Evolutionary conservation across 805 yeast genomes (phyloP).

Genomic region (Barnettozyma sp.): DNA sequence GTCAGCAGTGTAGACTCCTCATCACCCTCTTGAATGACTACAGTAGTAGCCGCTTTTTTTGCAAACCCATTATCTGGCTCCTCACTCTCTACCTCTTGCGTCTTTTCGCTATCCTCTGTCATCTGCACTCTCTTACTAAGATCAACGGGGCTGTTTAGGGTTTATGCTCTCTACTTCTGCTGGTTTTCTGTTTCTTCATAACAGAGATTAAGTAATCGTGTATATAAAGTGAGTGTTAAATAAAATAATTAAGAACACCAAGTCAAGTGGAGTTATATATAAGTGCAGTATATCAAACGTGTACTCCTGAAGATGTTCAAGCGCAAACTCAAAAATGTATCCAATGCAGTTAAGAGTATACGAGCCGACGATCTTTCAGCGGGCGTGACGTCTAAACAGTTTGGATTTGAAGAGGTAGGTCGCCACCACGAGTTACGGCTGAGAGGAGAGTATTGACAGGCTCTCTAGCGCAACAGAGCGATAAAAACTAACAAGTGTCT

Average conservation of each 20-base stretch:
- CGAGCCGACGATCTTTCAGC: conserved; percentile 25
- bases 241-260: too few relatives aligned
- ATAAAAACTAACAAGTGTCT: too few relatives aligned
- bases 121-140: too few relatives aligned
- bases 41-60: conserved; percentile 15
- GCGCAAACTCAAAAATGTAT: conserved; percentile 26
- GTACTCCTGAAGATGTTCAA: conserved; percentile 32
- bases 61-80: background rate
- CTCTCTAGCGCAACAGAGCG: too few relatives aligned
- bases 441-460: too few relatives aligned
- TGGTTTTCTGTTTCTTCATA: too few relatives aligned
- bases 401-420: conserved; percentile 29
- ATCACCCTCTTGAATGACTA: conserved; percentile 20
- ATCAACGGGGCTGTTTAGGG: too few relatives aligned
- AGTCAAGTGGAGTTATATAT: too few relatives aligned
- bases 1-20: conserved; percentile 26
- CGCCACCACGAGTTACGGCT: too few relatives aligned
- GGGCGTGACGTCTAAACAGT: conserved; percentile 27
- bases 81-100: background rate
- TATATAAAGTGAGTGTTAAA: too few relatives aligned
- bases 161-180: background rate
- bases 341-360: conserved; percentile 29
- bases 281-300: too few relatives aligned
- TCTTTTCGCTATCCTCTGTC: background rate
- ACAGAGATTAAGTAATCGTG: too few relatives aligned